Conservation (phyloP, 106 monocot species). For the Dioscorea alata region DNA sequence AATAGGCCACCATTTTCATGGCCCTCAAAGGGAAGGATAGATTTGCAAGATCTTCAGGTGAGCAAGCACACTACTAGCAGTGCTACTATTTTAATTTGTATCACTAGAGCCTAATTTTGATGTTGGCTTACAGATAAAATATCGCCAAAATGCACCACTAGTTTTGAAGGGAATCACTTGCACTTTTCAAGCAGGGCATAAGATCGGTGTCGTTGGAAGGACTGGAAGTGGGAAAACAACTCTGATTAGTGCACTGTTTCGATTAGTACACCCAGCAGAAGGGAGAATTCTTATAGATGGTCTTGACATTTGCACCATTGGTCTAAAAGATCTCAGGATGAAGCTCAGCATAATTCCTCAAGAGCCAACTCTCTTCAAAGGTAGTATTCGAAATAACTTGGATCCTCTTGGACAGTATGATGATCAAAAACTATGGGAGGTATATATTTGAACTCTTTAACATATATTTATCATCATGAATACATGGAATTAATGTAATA, state of each 20-base stretch:
- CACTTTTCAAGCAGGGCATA: constrained; percentile 47
- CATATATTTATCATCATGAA: neutral
- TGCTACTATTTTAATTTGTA: constrained; percentile 1
- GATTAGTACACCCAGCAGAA: constrained; percentile 39
- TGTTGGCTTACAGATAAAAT: constrained; percentile 33
- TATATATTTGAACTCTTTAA: neutral
- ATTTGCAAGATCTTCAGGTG: constrained; percentile 61
- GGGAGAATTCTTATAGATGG: constrained; percentile 59
- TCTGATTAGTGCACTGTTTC: constrained; percentile 58
- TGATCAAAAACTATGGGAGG: constrained; percentile 74
- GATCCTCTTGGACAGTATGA: constrained; percentile 55
- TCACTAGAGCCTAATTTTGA: neutral
- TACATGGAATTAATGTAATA: neutral
- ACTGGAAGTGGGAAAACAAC: constrained; percentile 75
- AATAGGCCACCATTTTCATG: constrained; percentile 57
- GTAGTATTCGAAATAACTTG: constrained; percentile 56
- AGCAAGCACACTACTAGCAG: neutral
- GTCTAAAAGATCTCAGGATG: constrained; percentile 54
- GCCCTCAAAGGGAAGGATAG: constrained; percentile 67
- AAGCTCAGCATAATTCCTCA: constrained; percentile 80
- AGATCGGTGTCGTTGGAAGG: constrained; percentile 60
- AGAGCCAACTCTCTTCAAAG: constrained; percentile 65
- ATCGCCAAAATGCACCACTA: constrained; percentile 31
- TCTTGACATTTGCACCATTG: constrained; percentile 52
- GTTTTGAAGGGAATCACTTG: constrained; percentile 71